Evolutionary conservation across 2,329 filamentous ascomycete species (phyloP).

Genomic region (Ascosphaera apis): DNA sequence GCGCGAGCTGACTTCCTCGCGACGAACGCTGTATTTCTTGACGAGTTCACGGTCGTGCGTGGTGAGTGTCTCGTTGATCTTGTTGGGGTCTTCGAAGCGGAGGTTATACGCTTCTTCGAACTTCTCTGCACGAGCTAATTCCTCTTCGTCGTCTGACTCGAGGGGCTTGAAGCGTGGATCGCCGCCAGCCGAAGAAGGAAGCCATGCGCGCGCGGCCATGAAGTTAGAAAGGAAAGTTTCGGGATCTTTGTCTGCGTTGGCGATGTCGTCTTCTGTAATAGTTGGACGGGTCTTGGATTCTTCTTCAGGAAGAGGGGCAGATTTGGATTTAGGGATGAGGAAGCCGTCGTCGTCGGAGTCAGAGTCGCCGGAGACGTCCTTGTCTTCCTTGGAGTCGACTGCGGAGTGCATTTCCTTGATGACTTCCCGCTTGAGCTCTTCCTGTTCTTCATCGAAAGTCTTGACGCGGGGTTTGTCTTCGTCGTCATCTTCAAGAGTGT

Average conservation of each 20-base stretch:
- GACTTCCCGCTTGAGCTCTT: constrained; percentile 53
- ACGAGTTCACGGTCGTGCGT: constrained; percentile 77
- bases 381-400: constrained; percentile 20
- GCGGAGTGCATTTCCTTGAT: constrained; percentile 58
- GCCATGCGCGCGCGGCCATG: constrained; percentile 77
- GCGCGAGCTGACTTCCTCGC: constrained; percentile 56
- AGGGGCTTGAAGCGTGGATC: constrained; percentile 52
- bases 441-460: constrained; percentile 78
- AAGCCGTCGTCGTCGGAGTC: constrained; percentile 48
- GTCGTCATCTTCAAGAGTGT: constrained; percentile 32
- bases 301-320: constrained; percentile 10
- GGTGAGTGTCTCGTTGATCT: constrained; percentile 66
- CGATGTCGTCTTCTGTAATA: constrained; percentile 42
- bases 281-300: constrained; percentile 17
- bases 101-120: constrained; percentile 91
- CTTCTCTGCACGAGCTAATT: constrained; percentile 52
- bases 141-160: constrained; percentile 72
- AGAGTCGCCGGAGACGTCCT: constrained; percentile 26
- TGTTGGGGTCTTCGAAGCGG: constrained; percentile 78
- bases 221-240: constrained; percentile 91
- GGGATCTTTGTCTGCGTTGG: constrained; percentile 64
- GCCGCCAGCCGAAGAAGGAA: constrained; percentile 43
- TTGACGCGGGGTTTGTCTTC: constrained; percentile 25
- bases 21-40: constrained; percentile 58
- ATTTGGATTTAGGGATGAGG: constrained; percentile 45